Evolutionary conservation across 2,329 filamentous ascomycete genomes (phyloP), one percentile per base, ranked within the genome.

Genomic region (Colletotrichum filicis): DNA sequence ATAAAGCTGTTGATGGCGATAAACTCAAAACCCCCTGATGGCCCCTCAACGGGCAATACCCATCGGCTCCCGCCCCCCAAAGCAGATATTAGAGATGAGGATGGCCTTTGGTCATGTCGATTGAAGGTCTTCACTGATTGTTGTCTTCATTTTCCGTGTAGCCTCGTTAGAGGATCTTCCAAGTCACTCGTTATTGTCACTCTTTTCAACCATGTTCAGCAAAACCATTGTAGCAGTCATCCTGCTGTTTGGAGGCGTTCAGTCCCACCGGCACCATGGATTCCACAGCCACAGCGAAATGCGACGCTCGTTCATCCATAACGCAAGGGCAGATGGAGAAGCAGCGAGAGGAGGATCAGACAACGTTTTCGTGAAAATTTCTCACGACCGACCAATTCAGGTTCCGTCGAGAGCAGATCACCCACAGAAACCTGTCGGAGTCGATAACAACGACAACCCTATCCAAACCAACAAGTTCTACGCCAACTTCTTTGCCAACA

Each of bases 401-500:
- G 60, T 70, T n/a, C 70, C 66, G 7, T 46, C 24, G n/a, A 42
- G 66, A 16, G 52, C 30, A 12, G 66, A 69, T 28, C 70, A 73
- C n/a, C 70, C 70, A 11, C 70, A 73, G 16, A 59, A 35, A 59
- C 70, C 70, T 7, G 60, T 73, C 22, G 66, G 70, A 7, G 55
- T 73, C 12, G 22, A 24, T 22, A 55, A 57, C 11, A 19, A 19
- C 14, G 59, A 69, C 30, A 78, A 79, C 0, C 88, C 90, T 2
- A 82, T 92, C 64, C 84, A 87, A 52, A 94, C 92, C 11, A 94
- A 93, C 83, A 93, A 92, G 78, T 93, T 93, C 80, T 92, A 92
- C 76, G 86, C 90, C 72, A 94, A 94, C 76, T 89, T 94, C 73
- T 93, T 93, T 79, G 85, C 96, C 1, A 92, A 90, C 12, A 86